Evolutionary conservation across 1,139 yeast genomes (phyloP), one percentile per base, ranked within the genome.

Genomic region (Candida freyschussii): DNA sequence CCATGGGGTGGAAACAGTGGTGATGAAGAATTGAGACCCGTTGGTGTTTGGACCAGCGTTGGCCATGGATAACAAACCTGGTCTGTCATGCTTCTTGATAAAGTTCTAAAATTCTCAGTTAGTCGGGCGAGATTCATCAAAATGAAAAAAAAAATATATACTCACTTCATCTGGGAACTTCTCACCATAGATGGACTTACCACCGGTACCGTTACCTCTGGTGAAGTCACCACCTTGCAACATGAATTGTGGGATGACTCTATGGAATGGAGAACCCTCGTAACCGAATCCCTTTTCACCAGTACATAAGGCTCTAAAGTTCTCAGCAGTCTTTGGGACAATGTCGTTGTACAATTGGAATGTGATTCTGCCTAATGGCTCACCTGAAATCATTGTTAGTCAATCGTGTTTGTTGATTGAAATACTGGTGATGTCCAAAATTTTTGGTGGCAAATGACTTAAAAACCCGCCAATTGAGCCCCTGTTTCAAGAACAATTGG

Each of bases 31-130:
- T 72, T 91, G 98, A 45, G 97, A 89, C 49, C 98, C 98, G 72
- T 91, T 91, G 78, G 97, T 91, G 89, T 89, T 86, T 68, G 96
- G 96, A 62, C 98, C 98, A 55, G 97, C 96, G 61, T 91, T 91
- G 65, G 98, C 98, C 98, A 91, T 91, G 56, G 96, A 85, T 63
- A 91, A 76, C 56, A 89, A 75, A 70, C 96, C 96, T 56, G 96
- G 96, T 65, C 73, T 80, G 69, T 71, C 75, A 78, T 89, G 97
- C 61, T 61, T 81, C 74, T 71, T 75, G 67, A 62, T 45, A 63
- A 89, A 89, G 86, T 89, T 89, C 40, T n/a, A n/a, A n/a, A n/a
- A n/a, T n/a, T n/a, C n/a, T n/a, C n/a, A n/a, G n/a, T n/a, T n/a
- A n/a, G n/a, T n/a, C n/a, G n/a, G n/a, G n/a, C n/a, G n/a, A n/a